A percentile compares a stretch with the other conserved stretches of the same genome.
Evolutionary conservation across 2,329 filamentous ascomycete genomes (phyloP).

Genomic region (Calonectria pseudoturangicola): DNA sequence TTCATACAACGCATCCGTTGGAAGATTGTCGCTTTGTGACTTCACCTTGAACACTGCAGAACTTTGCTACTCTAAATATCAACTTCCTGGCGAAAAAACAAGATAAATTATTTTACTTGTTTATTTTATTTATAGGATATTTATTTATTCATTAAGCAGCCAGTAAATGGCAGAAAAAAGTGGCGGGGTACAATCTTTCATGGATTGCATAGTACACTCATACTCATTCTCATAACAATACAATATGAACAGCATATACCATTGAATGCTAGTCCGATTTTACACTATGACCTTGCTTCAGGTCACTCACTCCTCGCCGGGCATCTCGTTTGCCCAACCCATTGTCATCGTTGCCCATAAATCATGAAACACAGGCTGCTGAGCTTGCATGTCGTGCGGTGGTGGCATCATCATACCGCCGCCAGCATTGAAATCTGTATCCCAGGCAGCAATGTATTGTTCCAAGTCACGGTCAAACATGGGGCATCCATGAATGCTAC

Average conservation of each 20-base stretch:
- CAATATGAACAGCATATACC: background rate
- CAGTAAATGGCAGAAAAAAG: too few species aligned
- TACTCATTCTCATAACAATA: background rate
- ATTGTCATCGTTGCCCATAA: slow-evolving; percentile 70
- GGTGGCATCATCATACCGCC: slow-evolving; percentile 39
- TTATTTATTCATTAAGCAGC: too few species aligned
- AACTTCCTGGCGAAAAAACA: too few species aligned
- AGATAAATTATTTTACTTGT: too few species aligned
- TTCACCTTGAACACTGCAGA: too few species aligned
- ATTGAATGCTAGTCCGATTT: background rate
- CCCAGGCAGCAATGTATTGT: slow-evolving; percentile 67
- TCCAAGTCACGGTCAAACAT: slow-evolving; percentile 72
- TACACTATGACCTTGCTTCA: background rate
- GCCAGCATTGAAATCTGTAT: slow-evolving; percentile 57
- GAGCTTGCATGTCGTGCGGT: slow-evolving; percentile 35
- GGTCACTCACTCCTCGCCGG: slow-evolving; percentile 20
- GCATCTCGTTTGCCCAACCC: slow-evolving; percentile 62
- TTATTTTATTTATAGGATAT: too few species aligned
- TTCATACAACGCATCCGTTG: too few species aligned
- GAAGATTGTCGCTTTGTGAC: too few species aligned
- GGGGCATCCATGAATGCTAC: slow-evolving; percentile 63
- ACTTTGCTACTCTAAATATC: too few species aligned
- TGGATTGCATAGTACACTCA: background rate
- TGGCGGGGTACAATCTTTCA: background rate
- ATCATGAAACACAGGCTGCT: slow-evolving; percentile 62